Evolutionary conservation across 2,329 filamentous ascomycete species (phyloP).

Genomic region (Geosmithia putterillii): DNA sequence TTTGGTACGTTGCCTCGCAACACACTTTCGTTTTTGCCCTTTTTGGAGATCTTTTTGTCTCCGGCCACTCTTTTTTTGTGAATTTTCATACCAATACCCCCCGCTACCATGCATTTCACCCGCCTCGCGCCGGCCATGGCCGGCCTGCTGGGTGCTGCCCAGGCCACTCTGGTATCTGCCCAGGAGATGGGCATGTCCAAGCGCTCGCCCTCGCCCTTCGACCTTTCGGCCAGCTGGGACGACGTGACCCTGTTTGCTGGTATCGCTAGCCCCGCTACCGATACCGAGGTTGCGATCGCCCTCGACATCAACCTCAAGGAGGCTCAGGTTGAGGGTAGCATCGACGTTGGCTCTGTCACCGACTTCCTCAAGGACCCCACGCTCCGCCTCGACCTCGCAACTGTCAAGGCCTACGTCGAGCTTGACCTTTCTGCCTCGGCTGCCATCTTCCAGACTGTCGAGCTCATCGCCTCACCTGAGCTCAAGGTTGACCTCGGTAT

Average conservation of each 20-base stretch:
- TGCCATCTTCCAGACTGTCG: constrained; percentile 35
- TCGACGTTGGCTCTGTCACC: constrained; percentile 28
- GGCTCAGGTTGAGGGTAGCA: constrained; percentile 33
- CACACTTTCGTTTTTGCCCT: neutral
- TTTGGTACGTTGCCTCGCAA: neutral
- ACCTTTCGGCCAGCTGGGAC: constrained; percentile 4
- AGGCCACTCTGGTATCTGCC: constrained; percentile 1
- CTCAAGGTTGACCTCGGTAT: constrained; percentile 25
- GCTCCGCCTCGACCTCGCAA: constrained; percentile 32
- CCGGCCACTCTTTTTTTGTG: constrained; percentile 4
- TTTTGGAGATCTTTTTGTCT: constrained; percentile 3
- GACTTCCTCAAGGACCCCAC: constrained; percentile 24
- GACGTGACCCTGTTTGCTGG: constrained; percentile 6
- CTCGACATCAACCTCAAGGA: constrained; percentile 11
- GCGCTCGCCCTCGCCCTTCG: constrained; percentile 1
- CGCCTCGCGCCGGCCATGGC: constrained; percentile 4
- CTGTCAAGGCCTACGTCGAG: constrained; percentile 38
- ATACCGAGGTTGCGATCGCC: constrained; percentile 7
- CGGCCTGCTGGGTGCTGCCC: constrained; percentile 3
- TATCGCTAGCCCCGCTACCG: constrained; percentile 5
- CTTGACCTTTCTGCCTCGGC: constrained; percentile 30
- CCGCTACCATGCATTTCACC: constrained; percentile 4
- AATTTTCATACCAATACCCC: neutral
- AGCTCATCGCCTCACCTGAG: constrained; percentile 29
- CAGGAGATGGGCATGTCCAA: neutral